A percentile compares a stretch with the other conserved stretches of the same genome.
Conservation (phyloP, 1,284 basidiomycete genomes). For the Irpex sp. region DNA sequence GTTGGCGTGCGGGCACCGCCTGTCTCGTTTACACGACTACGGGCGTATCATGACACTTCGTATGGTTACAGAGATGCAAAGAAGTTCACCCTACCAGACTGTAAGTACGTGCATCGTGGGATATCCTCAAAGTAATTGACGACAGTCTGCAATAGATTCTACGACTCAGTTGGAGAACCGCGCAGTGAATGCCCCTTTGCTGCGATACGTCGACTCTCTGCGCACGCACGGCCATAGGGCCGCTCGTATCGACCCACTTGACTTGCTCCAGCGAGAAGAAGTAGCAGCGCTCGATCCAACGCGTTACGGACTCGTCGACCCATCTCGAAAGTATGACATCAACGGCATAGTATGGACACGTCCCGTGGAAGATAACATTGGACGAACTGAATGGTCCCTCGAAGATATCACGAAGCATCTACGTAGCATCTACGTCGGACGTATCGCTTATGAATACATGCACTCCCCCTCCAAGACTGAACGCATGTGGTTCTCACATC, state of each 20-base stretch:
- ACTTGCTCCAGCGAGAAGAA: conserved; percentile 80
- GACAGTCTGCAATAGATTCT: conserved; percentile 53
- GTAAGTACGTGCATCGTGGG: conserved; percentile 42
- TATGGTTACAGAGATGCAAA: conserved; percentile 74
- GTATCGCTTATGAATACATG: conserved; percentile 89
- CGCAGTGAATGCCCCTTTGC: conserved; percentile 67
- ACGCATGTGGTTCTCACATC: conserved; percentile 81
- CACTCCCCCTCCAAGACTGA: conserved; percentile 79
- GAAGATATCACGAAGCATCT: conserved; percentile 69
- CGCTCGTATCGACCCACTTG: conserved; percentile 81
- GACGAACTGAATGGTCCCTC: conserved; percentile 63
- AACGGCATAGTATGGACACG: conserved; percentile 79
- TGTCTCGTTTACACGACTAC: neutral
- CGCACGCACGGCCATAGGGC: conserved; percentile 79
- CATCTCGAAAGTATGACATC: conserved; percentile 58
- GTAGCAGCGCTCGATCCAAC: conserved; percentile 77
- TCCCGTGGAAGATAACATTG: conserved; percentile 40
- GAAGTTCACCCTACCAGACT: conserved; percentile 69
- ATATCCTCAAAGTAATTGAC: neutral
- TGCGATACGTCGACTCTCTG: conserved; percentile 86
- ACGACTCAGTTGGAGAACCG: conserved; percentile 74
- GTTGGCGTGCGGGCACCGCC: neutral
- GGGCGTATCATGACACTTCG: conserved; percentile 76
- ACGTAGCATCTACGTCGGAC: conserved; percentile 71
- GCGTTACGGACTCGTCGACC: conserved; percentile 70